Percentiles rank a stretch among this genome's conserved stretches.
Evolutionary conservation across 129 eudicot species (phyloP).

Genomic region (Cynara cardunculus): DNA sequence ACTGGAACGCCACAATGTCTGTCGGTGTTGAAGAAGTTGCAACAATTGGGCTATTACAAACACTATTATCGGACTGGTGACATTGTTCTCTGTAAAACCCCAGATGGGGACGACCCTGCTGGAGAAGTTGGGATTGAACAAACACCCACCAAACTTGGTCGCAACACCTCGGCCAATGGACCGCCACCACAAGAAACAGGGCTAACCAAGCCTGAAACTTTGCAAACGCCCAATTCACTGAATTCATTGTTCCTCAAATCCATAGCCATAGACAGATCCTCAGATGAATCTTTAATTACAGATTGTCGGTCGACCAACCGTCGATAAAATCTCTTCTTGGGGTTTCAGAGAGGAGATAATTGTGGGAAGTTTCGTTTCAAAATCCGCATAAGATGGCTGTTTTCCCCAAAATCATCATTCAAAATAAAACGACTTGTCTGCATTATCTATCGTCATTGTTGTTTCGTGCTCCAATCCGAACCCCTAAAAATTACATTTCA

Average conservation of each 20-base stretch:
- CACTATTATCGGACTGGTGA: conserved; percentile 55
- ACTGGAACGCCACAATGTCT: conserved; percentile 40
- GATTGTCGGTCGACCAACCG: too few species aligned
- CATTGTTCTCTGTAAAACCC: conserved; percentile 48
- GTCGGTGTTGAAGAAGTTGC: background rate
- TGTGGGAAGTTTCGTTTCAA: background rate
- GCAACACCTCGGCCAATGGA: conserved; percentile 62
- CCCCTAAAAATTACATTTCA: conserved; percentile 29
- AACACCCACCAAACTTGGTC: too few species aligned
- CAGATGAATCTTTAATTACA: conserved; percentile 15
- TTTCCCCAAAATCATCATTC: conserved; percentile 21
- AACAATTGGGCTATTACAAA: conserved; percentile 50
- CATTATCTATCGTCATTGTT: conserved; percentile 42
- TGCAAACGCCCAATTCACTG: conserved; percentile 11
- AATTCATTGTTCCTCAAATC: conserved; percentile 13
- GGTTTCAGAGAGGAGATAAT: background rate
- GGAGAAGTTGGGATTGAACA: conserved; percentile 39
- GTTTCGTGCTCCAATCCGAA: conserved; percentile 37
- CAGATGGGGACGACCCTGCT: conserved; percentile 59
- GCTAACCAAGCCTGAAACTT: conserved; percentile 12
- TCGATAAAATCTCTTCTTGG: conserved; percentile 7
- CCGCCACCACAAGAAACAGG: conserved; percentile 50
- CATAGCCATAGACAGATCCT: conserved; percentile 31
- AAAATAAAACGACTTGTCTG: conserved; percentile 22
- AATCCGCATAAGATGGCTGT: background rate